Conservation (phyloP, 192 early-diverging fungal genomes). For the Coemansia nantahalensis region DNA sequence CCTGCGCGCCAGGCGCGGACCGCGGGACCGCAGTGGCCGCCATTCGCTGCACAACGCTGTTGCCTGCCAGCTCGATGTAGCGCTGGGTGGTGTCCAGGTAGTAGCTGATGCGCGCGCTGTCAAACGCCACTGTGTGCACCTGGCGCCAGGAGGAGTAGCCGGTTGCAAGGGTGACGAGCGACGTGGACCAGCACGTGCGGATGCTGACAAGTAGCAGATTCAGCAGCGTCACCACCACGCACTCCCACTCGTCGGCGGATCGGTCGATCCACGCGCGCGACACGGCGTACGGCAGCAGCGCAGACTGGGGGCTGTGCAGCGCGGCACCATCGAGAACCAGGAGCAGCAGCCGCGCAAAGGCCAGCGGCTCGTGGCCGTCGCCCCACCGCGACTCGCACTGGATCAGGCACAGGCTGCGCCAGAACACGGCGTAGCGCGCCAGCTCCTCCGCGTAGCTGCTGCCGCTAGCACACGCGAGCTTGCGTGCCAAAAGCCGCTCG, state of each 20-base stretch:
- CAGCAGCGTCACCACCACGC: constrained; percentile 23
- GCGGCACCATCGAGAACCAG: constrained; percentile 65
- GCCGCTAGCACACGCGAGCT: constrained; percentile 4
- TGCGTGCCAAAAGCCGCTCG: constrained; percentile 28
- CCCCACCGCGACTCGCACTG: constrained; percentile 1
- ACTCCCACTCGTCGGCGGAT: constrained; percentile 24
- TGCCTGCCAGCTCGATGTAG: constrained; percentile 23
- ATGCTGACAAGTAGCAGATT: constrained; percentile 36
- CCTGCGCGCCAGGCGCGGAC: neutral
- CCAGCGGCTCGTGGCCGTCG: constrained; percentile 18
- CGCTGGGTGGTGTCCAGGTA: constrained; percentile 26
- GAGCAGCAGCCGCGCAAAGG: constrained; percentile 75
- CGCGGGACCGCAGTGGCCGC: constrained; percentile 7
- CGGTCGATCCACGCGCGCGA: constrained; percentile 42
- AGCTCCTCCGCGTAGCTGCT: constrained; percentile 11
- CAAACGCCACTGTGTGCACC: constrained; percentile 22
- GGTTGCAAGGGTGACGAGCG: constrained; percentile 5
- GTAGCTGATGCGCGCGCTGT: constrained; percentile 22
- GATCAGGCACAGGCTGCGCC: constrained; percentile 32
- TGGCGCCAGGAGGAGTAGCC: constrained; percentile 23
- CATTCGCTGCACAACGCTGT: constrained; percentile 3
- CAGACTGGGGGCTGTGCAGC: constrained; percentile 5
- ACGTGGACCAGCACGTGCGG: constrained; percentile 10
- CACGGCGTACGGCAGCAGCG: constrained; percentile 10
- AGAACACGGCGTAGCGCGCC: constrained; percentile 32